Evolutionary conservation across 176 grass and related monocot species (phyloP).

Genomic region (Carex scoparia): DNA sequence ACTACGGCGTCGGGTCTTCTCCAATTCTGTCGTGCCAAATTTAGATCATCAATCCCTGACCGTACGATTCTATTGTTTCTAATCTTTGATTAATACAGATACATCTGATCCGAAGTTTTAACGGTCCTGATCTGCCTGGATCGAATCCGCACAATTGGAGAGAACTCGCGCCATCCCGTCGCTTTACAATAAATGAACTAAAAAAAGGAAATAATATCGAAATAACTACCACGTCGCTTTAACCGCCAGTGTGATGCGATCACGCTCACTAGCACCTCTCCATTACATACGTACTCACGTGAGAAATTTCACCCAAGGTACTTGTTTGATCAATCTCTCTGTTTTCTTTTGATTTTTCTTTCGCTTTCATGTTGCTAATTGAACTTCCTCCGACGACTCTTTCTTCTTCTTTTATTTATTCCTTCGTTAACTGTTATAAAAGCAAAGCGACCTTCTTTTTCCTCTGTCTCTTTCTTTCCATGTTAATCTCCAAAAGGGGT

Average conservation of each 20-base stretch:
- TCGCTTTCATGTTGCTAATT: background rate
- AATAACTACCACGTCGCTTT: constrained; percentile 1
- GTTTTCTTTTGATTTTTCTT: background rate
- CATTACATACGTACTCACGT: background rate
- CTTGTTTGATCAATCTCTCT: background rate
- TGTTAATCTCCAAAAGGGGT: background rate
- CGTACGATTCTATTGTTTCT: background rate
- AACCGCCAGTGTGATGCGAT: background rate
- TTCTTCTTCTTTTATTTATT: background rate
- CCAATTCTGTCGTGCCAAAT: background rate
- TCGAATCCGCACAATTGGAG: background rate
- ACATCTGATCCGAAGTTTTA: background rate
- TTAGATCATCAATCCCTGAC: background rate
- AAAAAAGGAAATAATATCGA: background rate
- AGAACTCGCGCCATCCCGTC: background rate
- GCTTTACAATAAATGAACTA: background rate
- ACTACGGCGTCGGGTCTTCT: background rate
- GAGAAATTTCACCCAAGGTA: constrained; percentile 8
- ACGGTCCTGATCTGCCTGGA: background rate
- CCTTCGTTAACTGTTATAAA: background rate
- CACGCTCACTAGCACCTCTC: constrained; percentile 15
- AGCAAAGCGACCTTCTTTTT: background rate
- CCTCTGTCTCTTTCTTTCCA: background rate
- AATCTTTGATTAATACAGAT: background rate
- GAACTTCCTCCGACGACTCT: background rate